Conservation (phyloP, 208 protist genomes). For the Crithidia bombi region DNA sequence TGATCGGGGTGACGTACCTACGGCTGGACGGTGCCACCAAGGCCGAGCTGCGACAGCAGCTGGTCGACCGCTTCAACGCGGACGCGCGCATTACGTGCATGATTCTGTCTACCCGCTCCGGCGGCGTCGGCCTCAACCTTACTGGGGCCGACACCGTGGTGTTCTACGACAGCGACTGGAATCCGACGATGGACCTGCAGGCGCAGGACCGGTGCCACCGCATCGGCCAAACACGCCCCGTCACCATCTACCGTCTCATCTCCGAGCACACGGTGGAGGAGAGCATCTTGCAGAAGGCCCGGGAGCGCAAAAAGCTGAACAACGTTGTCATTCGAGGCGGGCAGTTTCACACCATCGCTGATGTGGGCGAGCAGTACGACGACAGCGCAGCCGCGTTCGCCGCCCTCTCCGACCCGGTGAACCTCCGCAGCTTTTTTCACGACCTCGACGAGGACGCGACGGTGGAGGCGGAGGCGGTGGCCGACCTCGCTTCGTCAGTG, state of each 20-base stretch:
- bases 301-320: slow-evolving; percentile 94
- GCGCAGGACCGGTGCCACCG: slow-evolving; percentile 98
- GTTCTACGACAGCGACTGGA: slow-evolving; percentile 99
- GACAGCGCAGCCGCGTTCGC: slow-evolving; percentile 75
- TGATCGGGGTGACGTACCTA: slow-evolving; percentile 92
- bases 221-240: slow-evolving; percentile 97
- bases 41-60: slow-evolving; percentile 88
- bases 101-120: slow-evolving; percentile 97
- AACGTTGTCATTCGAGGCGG: slow-evolving; percentile 96
- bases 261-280: slow-evolving; percentile 96
- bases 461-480: slow-evolving; percentile 23
- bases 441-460: slow-evolving; percentile 86
- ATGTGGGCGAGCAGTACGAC: slow-evolving; percentile 53
- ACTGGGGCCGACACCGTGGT: slow-evolving; percentile 99
- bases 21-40: slow-evolving; percentile 95
- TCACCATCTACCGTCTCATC: slow-evolving; percentile 97
- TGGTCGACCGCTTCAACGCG: slow-evolving; percentile 95
- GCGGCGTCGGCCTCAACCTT: slow-evolving; percentile 98
- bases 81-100: slow-evolving; percentile 96
- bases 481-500: too few relatives aligned
- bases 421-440: slow-evolving; percentile 88
- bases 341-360: slow-evolving; percentile 87
- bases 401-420: slow-evolving; percentile 68
- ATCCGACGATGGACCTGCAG: slow-evolving; percentile 98
- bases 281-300: slow-evolving; percentile 95